These are phyloP conservation scores for Talaromyces sp. DNA, from an alignment of 2,329 filamentous ascomycete species.

Conservation along the genomic window DNA sequence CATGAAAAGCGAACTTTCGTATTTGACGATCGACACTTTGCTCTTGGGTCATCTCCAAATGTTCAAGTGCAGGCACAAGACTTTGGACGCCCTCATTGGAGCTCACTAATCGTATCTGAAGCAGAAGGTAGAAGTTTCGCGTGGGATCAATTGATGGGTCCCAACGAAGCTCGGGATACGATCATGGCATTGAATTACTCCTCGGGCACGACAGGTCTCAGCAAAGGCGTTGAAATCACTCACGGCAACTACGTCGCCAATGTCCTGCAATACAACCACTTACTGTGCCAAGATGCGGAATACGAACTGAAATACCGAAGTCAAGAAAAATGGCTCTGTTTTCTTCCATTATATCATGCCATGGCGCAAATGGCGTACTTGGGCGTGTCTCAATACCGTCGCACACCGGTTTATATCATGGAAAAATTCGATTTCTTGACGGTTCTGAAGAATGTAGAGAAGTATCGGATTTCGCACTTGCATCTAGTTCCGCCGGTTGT, in stretches of 20 bases:
- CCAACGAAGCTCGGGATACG: conserved; percentile 27
- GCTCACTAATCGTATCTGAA: conserved; percentile 51
- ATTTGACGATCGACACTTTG: conserved; percentile 3
- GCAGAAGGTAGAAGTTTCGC: conserved; percentile 53
- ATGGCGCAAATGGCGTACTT: conserved; percentile 60
- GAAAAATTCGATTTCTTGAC: conserved; percentile 67
- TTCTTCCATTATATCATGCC: conserved; percentile 73
- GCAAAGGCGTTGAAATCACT: conserved; percentile 79
- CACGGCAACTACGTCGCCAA: conserved; percentile 73
- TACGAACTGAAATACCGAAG: conserved; percentile 42
- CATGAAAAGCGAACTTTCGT: conserved; percentile 6
- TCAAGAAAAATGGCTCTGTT: conserved; percentile 52
- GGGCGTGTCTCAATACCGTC: conserved; percentile 57
- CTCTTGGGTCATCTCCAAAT: background rate
- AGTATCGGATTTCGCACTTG: conserved; percentile 63
- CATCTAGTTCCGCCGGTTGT: conserved; percentile 70
- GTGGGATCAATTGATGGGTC: conserved; percentile 51
- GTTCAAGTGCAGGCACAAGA: conserved; percentile 27
- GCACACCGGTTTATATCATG: conserved; percentile 73
- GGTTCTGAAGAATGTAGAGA: conserved; percentile 64
- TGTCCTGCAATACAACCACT: conserved; percentile 53
- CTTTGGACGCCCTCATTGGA: conserved; percentile 55
- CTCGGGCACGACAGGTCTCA: conserved; percentile 67
- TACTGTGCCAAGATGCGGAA: conserved; percentile 45
- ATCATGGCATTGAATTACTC: conserved; percentile 73